These are phyloP conservation scores for Porphyrellus cyaneotinctus DNA, from an alignment of 768 basidiomycete species.

Conservation along the genomic window DNA sequence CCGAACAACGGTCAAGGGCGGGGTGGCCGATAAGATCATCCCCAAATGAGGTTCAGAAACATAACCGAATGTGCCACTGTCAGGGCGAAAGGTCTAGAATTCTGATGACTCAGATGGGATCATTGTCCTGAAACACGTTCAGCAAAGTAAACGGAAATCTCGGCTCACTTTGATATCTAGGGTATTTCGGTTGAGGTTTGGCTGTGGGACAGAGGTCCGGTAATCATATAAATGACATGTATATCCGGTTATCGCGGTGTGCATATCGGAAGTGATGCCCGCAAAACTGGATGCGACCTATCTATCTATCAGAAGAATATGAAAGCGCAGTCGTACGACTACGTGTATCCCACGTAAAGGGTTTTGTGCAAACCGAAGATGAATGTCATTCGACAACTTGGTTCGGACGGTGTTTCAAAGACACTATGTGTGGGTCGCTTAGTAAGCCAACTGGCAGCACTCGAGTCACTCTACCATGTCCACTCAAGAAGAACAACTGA, in stretches of 20 bases:
- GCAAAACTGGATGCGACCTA: background rate
- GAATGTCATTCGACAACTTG: too few species aligned
- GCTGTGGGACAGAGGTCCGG: background rate
- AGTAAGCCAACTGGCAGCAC: conserved; percentile 8
- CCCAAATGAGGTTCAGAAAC: conserved; percentile 2
- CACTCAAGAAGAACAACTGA: conserved; percentile 58
- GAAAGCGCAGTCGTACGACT: conserved; percentile 6
- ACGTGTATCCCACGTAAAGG: conserved; percentile 1
- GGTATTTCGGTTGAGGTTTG: background rate
- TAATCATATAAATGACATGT: too few species aligned
- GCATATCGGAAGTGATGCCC: background rate
- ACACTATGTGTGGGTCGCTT: conserved; percentile 1
- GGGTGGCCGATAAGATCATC: background rate
- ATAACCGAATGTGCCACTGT: background rate
- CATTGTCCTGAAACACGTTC: background rate
- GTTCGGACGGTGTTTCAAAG: too few species aligned
- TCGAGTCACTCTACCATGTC: conserved; percentile 46
- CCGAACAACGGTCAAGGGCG: background rate
- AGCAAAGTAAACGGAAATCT: background rate
- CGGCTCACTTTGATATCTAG: conserved; percentile 3
- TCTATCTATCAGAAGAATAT: background rate
- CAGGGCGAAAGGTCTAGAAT: conserved; percentile 5
- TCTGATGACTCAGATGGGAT: background rate
- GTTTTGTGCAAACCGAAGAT: background rate
- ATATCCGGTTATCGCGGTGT: background rate